phyloP scores from a whole-genome alignment of 345 rosid species.

The Linum usitatissimum region DNA sequence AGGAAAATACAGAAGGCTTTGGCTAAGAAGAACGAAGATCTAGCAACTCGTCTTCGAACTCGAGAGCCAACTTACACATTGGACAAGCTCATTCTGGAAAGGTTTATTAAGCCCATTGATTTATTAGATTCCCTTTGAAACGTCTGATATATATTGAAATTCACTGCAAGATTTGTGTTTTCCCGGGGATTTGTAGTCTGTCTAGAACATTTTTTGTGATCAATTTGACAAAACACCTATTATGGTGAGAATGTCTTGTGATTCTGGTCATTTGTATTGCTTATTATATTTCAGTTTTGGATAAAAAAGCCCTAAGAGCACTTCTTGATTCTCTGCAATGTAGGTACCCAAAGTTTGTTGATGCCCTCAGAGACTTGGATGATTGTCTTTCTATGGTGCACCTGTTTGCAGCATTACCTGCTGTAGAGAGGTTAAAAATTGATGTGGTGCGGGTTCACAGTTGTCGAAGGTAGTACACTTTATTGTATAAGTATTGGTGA shows the following conservation, averaged over 20 bases:
- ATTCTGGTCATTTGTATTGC: not conserved
- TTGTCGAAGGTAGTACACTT: conserved; percentile 55
- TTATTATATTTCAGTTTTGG: not conserved
- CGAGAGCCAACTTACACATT: conserved; percentile 67
- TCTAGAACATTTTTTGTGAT: not conserved
- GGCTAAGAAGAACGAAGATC: conserved; percentile 73
- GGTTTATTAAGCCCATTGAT: conserved; percentile 32
- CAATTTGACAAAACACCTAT: not conserved
- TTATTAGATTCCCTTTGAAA: not conserved
- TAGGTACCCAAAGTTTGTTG: conserved; percentile 80
- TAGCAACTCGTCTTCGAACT: conserved; percentile 42
- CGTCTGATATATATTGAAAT: not conserved
- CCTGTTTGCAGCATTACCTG: conserved; percentile 88
- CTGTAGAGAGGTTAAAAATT: conserved; percentile 62
- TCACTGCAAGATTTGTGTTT: not conserved
- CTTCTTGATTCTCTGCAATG: conserved; percentile 8
- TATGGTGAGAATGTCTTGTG: not conserved
- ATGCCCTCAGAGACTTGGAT: conserved; percentile 91
- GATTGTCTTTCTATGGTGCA: conserved; percentile 89
- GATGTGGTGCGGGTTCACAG: conserved; percentile 67
- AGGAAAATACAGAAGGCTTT: conserved; percentile 74
- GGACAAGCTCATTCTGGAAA: conserved; percentile 62
- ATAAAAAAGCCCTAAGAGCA: not conserved
- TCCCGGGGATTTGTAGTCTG: not conserved
- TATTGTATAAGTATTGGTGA: not conserved